These are phyloP conservation scores for Buddleja alternifolia DNA, from an alignment of 257 asterid genomes.

Conservation along the genomic window DNA sequence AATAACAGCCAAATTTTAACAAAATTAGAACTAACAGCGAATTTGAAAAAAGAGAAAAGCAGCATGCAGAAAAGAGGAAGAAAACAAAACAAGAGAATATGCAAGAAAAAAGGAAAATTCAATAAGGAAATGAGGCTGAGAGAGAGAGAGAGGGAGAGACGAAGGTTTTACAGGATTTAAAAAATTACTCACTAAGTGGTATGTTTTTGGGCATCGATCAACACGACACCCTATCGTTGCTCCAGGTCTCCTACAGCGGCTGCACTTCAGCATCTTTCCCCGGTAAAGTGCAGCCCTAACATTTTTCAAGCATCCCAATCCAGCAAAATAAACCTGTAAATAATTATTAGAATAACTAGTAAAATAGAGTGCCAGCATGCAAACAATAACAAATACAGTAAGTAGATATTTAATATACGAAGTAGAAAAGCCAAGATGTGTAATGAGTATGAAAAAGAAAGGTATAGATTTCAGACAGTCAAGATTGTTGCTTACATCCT, in stretches of 20 bases:
- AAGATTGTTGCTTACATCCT: constrained; percentile 43
- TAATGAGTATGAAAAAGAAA: constrained; percentile 13
- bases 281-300: constrained; percentile 97
- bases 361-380: constrained; percentile 21
- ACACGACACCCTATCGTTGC: constrained; percentile 99
- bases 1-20: constrained; percentile 19
- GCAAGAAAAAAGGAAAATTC: background rate
- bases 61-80: constrained; percentile 4
- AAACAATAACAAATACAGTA: constrained; percentile 20
- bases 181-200: constrained; percentile 79
- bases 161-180: constrained; percentile 13
- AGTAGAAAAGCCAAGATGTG: constrained; percentile 21
- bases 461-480: constrained; percentile 29
- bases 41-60: constrained; percentile 13
- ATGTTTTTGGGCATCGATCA: constrained; percentile 97
- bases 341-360: constrained; percentile 15
- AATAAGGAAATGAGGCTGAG: constrained; percentile 21
- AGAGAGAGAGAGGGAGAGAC: constrained; percentile 16
- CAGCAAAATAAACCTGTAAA: constrained; percentile 96
- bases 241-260: constrained; percentile 95
- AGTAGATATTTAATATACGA: constrained; percentile 2
- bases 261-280: constrained; percentile 93
- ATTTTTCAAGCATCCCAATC: constrained; percentile 96
- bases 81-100: background rate
- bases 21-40: constrained; percentile 13